Base-by-base conservation (phyloP, 352 stramenopile genomes). In the Globisporangium barbulae region DNA sequence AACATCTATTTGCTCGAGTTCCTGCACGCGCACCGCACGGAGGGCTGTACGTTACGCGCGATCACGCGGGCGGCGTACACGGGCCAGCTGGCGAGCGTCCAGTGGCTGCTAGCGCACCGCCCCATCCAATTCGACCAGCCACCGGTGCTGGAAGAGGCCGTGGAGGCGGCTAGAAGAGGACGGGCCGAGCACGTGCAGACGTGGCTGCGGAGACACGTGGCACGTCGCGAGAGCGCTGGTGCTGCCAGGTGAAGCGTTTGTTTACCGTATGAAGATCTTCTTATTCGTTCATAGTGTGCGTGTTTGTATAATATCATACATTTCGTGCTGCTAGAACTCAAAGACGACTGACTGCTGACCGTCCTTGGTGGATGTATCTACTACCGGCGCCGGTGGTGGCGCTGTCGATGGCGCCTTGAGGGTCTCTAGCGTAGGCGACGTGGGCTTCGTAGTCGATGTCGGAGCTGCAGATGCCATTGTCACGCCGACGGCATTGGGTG, bases 1-100 rank as follows among this genome's bases (percentile, higher is more conserved):
- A 72, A 83, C 50, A n/a, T 77, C 17, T 47, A 47, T 15, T 30
- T 82, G 41, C 72, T 86, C 13, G 53, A 68, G 10, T 78, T 74
- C 35, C 53, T 82, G 8, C 47, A 76, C 48, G 41, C 25, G 22
- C 61, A 75, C 15, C 64, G 71, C 2, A 35, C 42, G 5, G 71
- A 81, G 31, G 71, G 71, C 28, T 79, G 72, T 30, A 73, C 61
- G 21, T 1, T 30, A 2, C 63, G 53, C 35, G 71, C 68, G 6
- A 65, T 79, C 52, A 63, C 54, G 4, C 56, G 64, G 33, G 69
- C 74, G 17, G 69, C 74, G 25, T 78, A 71, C 53, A 64, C 63
- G 1, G 74, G 74, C 0, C 74, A 79, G 35, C 63, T 81, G 13
- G 61, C 61, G 21, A 77, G 65, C 25, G 74, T 79, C 6, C 62